phyloP scores from a whole-genome alignment of 1,284 basidiomycete species.

The Malassezia japonica region DNA sequence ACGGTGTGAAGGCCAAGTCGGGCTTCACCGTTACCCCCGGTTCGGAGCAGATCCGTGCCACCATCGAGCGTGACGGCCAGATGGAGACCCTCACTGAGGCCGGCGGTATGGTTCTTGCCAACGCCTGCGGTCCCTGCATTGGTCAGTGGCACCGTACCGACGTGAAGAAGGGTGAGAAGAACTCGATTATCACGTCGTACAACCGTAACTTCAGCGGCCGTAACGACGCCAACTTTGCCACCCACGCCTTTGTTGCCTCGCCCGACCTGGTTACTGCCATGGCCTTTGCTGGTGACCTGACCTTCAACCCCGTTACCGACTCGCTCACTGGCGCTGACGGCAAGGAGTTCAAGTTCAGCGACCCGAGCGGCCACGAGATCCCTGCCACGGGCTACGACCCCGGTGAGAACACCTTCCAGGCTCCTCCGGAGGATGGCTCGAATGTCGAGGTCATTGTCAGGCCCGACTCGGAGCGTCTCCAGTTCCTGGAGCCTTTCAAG shows the following conservation, averaged over 20 bases:
- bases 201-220: conserved; percentile 99
- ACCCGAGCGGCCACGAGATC: conserved; percentile 80
- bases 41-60: conserved; percentile 95
- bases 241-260: conserved; percentile 96
- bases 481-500: conserved; percentile 81
- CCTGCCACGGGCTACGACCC: conserved; percentile 91
- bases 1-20: conserved; percentile 82
- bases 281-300: conserved; percentile 83
- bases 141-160: conserved; percentile 98
- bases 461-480: conserved; percentile 85
- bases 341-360: conserved; percentile 93
- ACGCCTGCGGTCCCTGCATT: conserved; percentile 97
- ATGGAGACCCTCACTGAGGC: conserved; percentile 75
- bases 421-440: conserved; percentile 76
- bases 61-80: conserved; percentile 90
- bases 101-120: conserved; percentile 89
- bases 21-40: conserved; percentile 96
- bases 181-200: conserved; percentile 91
- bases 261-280: conserved; percentile 97
- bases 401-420: conserved; percentile 92
- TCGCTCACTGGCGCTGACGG: conserved; percentile 78
- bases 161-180: conserved; percentile 88
- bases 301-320: conserved; percentile 95
- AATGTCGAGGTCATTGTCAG: conserved; percentile 75
- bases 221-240: conserved; percentile 98